Base-by-base conservation (phyloP, 1,139 yeast genomes). In the Taphrina betulina region DNA sequence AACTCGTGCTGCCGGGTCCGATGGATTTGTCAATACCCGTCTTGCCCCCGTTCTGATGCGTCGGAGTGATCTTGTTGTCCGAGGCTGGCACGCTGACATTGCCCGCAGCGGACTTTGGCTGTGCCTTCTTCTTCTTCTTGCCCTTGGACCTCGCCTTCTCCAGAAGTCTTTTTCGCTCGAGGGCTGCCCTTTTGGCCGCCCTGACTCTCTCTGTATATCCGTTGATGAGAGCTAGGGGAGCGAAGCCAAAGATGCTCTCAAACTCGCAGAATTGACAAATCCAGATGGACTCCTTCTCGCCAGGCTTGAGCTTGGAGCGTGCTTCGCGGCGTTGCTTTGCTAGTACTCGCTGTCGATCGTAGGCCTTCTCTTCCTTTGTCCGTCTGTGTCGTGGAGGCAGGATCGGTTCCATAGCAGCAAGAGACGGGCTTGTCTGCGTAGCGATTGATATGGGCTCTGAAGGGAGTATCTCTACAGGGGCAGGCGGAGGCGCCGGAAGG, bases 251-350 rank as follows among this genome's bases (percentile, higher is more conserved):
- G 3, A 81, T 76, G 57, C 75, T 72, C 63, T 79, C 80, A 64
- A 79, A 82, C 64, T 81, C 83, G 67, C 87, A 82, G 58, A 81
- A 75, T 60, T 79, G 72, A 64, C 87, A 82, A 57, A 64, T 50
- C 67, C 66, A 64, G 26, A 60, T 33, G 16, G 58, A 28, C 14
- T 46, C 42, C 40, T 34, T 33, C 43, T 52, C 56, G 4, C 50
- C 43, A 3, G 54, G 54, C 34, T 50, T 50, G 29, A 42, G 38
- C 16, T 52, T 42, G 12, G 43, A 29, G 20, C 46, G 46, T 7
- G 31, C 41, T 16, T 33, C 50, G 12, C 56, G 16, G 17, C 50
- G 38, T 14, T 43, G 56, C 29, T 24, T 24, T 3, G 48, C 50
- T 17, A 43, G 43, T 3, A 52, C 22, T 20, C 56, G 56, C 10